Percentiles rank a stretch among this genome's conserved stretches.
Conservation (phyloP, 2,329 filamentous ascomycete genomes). For the Cryphonectria japonica region DNA sequence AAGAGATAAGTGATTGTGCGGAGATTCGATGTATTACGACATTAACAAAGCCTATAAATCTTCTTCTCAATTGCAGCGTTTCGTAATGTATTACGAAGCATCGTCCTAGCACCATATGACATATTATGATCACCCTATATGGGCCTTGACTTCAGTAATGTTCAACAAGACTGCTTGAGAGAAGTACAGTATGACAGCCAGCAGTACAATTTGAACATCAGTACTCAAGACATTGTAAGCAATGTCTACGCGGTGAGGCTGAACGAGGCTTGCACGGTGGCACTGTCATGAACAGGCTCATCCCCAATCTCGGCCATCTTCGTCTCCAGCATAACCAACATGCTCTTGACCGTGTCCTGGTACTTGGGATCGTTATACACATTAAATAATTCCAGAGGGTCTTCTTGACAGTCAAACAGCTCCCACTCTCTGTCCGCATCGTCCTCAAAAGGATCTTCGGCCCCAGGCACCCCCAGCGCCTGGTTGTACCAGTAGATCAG, state of each 20-base stretch:
- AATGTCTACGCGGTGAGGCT: background rate
- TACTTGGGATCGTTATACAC: slow-evolving; percentile 46
- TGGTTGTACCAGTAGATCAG: slow-evolving; percentile 62
- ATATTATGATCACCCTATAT: no score
- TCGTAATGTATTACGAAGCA: no score
- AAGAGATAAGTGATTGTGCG: no score
- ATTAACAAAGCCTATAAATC: no score
- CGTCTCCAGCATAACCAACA: slow-evolving; percentile 47
- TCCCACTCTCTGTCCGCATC: slow-evolving; percentile 55
- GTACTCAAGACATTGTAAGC: background rate
- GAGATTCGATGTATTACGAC: no score
- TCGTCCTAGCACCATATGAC: no score
- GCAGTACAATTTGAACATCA: background rate
- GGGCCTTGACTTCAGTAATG: background rate
- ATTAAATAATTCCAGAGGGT: slow-evolving; percentile 55
- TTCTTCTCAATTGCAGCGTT: no score
- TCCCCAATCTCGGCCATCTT: slow-evolving; percentile 60
- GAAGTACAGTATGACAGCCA: background rate
- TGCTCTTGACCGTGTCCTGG: slow-evolving; percentile 41
- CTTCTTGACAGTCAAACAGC: slow-evolving; percentile 55
- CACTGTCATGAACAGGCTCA: slow-evolving; percentile 40
- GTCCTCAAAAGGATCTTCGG: slow-evolving; percentile 42
- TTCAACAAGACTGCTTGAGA: no score
- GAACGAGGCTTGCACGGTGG: slow-evolving; percentile 16
- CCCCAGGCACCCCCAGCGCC: slow-evolving; percentile 48